Evolutionary conservation across 352 stramenopile genomes (phyloP).

Genomic region (Globisporangium emineosum): DNA sequence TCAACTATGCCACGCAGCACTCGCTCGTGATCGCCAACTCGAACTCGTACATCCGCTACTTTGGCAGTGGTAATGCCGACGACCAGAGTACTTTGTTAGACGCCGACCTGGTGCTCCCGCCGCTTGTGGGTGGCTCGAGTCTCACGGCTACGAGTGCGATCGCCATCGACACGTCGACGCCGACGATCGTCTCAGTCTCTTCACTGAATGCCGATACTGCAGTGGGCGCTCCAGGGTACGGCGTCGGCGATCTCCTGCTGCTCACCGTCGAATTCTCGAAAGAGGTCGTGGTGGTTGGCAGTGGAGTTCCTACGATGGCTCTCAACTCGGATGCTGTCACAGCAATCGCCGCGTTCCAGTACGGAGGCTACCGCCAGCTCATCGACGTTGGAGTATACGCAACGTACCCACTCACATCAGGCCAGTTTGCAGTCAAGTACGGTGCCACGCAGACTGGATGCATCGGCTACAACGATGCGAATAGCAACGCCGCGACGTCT

Average conservation of each 20-base stretch:
- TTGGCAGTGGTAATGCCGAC: neutral
- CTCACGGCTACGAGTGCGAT: conserved; percentile 30
- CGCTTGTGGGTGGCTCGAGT: conserved; percentile 21
- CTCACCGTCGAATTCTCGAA: conserved; percentile 63
- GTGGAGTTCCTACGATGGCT: conserved; percentile 32
- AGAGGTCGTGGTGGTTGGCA: conserved; percentile 37
- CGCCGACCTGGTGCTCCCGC: conserved; percentile 39
- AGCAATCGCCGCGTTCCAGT: conserved; percentile 38
- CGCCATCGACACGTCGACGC: conserved; percentile 36
- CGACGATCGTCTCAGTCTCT: conserved; percentile 40
- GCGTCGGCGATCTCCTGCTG: conserved; percentile 65
- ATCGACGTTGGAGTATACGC: conserved; percentile 64
- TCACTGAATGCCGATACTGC: conserved; percentile 36
- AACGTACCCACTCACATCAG: conserved; percentile 44
- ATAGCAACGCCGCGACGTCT: conserved; percentile 36
- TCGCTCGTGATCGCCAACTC: conserved; percentile 33
- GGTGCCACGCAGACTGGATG: conserved; percentile 33
- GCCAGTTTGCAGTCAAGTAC: conserved; percentile 63
- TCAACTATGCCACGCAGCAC: conserved; percentile 54
- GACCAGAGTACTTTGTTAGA: conserved; percentile 16
- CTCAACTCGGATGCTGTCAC: conserved; percentile 44
- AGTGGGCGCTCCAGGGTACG: conserved; percentile 39
- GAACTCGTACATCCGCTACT: conserved; percentile 12
- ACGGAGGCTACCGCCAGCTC: conserved; percentile 52
- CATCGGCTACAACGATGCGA: conserved; percentile 48